A percentile compares a stretch with the other conserved stretches of the same genome.
These are phyloP conservation scores for Alternaria alternata DNA, from an alignment of 2,329 filamentous ascomycete genomes.

Conservation along the genomic window DNA sequence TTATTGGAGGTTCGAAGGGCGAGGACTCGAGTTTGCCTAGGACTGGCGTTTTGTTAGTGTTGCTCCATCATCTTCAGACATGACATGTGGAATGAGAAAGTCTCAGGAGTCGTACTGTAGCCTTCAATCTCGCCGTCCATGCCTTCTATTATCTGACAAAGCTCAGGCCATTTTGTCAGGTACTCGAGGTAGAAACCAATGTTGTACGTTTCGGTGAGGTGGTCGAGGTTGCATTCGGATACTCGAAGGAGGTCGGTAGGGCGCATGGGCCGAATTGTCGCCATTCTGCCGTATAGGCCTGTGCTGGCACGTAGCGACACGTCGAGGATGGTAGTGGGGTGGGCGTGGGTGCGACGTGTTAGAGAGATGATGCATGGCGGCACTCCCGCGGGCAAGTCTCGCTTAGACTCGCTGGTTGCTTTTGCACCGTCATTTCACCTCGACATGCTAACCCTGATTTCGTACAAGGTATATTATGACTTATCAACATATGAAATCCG, in stretches of 20 bases:
- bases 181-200: conserved; percentile 96
- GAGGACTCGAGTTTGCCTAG: conserved; percentile 94
- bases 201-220: conserved; percentile 97
- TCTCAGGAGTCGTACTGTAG: conserved; percentile 70
- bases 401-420: conserved; percentile 21
- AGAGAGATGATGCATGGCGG: conserved; percentile 7
- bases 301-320: neutral
- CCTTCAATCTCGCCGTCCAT: conserved; percentile 87
- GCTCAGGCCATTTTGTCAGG: conserved; percentile 91
- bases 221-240: conserved; percentile 94
- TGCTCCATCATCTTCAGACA: neutral
- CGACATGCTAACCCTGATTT: neutral
- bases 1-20: conserved; percentile 75
- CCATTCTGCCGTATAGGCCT: conserved; percentile 63
- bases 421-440: neutral
- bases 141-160: conserved; percentile 92
- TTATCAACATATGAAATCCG: neutral
- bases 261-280: conserved; percentile 80
- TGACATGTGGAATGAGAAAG: too few relatives aligned
- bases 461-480: neutral
- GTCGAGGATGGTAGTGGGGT: neutral
- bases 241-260: conserved; percentile 79
- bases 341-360: neutral
- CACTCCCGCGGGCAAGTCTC: conserved; percentile 29
- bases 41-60: conserved; percentile 62